Base-by-base conservation (phyloP, 768 basidiomycete species). In the Pholiota conissans region DNA sequence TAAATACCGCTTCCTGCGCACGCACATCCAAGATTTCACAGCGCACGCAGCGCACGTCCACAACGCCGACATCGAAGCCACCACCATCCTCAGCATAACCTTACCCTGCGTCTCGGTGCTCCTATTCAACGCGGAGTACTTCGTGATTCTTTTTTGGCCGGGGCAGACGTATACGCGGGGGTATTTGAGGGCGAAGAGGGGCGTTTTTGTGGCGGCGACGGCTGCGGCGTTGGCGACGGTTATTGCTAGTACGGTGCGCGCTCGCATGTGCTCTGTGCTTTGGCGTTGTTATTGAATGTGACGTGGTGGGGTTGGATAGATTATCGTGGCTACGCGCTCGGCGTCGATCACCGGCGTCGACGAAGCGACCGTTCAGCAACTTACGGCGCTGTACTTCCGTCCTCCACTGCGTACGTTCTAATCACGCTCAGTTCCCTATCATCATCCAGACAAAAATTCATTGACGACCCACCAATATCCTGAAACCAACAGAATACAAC, bases 131-230 rank as follows among this genome's bases (percentile, higher is more conserved):
- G 67, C 67, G n/a, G 75, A 74, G 27, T 71, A 71, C 40, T 74
- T 74, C 55, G 64, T 73, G 42, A 65, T 76, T 1, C 57, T 74
- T 1, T 71, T 75, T 34, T 76, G 69, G 68, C 75, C 75, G 8
- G 52, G 63, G 8, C 62, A 67, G 37, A 61, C 52, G 16, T 74
- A 73, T 34, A 67, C 73, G 1, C 26, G 20, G 9, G 68, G 72
- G 70, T 74, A 70, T 47, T 67, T 68, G 28, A 29, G 30, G 2
- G 58, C 63, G 9, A 67, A 67, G 55, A 58, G 59, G 48, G 54
- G 50, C 22, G 28, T 63, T 9, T 68, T 70, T 22, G 51, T 70
- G 3, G 49, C 61, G 0, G 62, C 68, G 1, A 70, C 69, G 1
- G 20, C 65, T 4, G 73, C 69, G 1, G 65, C 73, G 56, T 34